Conservation (phyloP, 2,329 filamentous ascomycete species). For the Penicillium sp. region DNA sequence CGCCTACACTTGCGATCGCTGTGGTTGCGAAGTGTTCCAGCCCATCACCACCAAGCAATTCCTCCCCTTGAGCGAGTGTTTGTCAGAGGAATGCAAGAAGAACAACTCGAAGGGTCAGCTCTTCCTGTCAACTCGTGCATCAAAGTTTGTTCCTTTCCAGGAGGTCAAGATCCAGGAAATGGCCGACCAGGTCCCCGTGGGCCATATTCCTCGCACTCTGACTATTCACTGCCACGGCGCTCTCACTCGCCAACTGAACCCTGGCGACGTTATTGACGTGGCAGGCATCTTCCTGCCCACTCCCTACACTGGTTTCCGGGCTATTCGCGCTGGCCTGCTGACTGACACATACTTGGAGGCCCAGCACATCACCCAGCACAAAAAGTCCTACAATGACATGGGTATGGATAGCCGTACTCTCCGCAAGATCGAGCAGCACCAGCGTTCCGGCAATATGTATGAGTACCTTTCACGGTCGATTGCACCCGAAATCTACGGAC, state of each 20-base stretch:
- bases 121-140: slow-evolving; percentile 87
- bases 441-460: slow-evolving; percentile 81
- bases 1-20: slow-evolving; percentile 93
- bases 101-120: slow-evolving; percentile 92
- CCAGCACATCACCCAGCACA: slow-evolving; percentile 87
- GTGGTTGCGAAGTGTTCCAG: slow-evolving; percentile 95
- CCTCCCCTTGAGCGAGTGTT: slow-evolving; percentile 74
- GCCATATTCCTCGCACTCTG: slow-evolving; percentile 85
- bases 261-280: slow-evolving; percentile 87
- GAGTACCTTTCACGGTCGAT: slow-evolving; percentile 93
- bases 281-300: slow-evolving; percentile 93
- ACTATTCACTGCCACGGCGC: slow-evolving; percentile 84
- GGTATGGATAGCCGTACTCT: slow-evolving; percentile 70
- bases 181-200: slow-evolving; percentile 97
- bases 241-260: slow-evolving; percentile 76
- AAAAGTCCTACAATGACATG: slow-evolving; percentile 94
- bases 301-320: slow-evolving; percentile 97
- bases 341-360: slow-evolving; percentile 96
- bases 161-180: slow-evolving; percentile 98
- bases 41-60: slow-evolving; percentile 86
- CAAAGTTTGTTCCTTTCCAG: slow-evolving; percentile 94
- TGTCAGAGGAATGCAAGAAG: slow-evolving; percentile 76
- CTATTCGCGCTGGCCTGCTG: slow-evolving; percentile 87
- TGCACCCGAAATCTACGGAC: slow-evolving; percentile 92
- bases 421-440: slow-evolving; percentile 74